Evolutionary conservation across 2,329 filamentous ascomycete genomes (phyloP).

Genomic region (Penicillium sp.): DNA sequence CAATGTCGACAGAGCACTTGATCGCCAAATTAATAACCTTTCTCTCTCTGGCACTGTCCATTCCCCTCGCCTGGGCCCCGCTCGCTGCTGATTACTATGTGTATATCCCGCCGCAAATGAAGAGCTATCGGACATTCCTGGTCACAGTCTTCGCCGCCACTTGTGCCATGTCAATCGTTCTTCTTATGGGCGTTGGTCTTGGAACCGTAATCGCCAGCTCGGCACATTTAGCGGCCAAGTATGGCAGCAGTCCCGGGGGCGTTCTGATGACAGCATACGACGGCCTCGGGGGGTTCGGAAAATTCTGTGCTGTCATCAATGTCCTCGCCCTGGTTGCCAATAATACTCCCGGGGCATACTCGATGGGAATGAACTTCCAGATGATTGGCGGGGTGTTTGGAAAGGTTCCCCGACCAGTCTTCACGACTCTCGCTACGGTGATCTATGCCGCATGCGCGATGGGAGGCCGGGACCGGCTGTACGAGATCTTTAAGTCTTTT

Average conservation of each 20-base stretch:
- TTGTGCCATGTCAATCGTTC: conserved; percentile 34
- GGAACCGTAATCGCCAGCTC: conserved; percentile 40
- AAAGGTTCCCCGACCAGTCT: conserved; percentile 44
- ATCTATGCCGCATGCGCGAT: conserved; percentile 46
- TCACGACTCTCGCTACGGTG: conserved; percentile 41
- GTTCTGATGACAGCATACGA: conserved; percentile 41
- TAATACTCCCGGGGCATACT: conserved; percentile 47
- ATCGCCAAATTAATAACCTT: conserved; percentile 40
- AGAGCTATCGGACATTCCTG: conserved; percentile 37
- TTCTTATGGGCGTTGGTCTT: conserved; percentile 44
- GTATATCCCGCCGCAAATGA: conserved; percentile 42
- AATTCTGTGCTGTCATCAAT: conserved; percentile 45
- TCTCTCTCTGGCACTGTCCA: conserved; percentile 38
- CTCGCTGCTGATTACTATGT: conserved; percentile 45
- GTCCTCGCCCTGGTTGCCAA: conserved; percentile 45
- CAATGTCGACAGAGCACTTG: conserved; percentile 26
- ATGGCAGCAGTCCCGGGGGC: conserved; percentile 33
- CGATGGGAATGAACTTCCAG: conserved; percentile 46
- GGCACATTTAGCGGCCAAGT: conserved; percentile 16
- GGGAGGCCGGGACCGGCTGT: conserved; percentile 45
- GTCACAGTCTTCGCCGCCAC: conserved; percentile 40
- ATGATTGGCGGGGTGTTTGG: conserved; percentile 40
- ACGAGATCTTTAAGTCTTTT: conserved; percentile 46
- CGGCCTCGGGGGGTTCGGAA: conserved; percentile 42
- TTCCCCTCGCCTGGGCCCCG: conserved; percentile 36